Evolutionary conservation across 768 basidiomycete species (phyloP).

Genomic region (Boletellus emodensis): DNA sequence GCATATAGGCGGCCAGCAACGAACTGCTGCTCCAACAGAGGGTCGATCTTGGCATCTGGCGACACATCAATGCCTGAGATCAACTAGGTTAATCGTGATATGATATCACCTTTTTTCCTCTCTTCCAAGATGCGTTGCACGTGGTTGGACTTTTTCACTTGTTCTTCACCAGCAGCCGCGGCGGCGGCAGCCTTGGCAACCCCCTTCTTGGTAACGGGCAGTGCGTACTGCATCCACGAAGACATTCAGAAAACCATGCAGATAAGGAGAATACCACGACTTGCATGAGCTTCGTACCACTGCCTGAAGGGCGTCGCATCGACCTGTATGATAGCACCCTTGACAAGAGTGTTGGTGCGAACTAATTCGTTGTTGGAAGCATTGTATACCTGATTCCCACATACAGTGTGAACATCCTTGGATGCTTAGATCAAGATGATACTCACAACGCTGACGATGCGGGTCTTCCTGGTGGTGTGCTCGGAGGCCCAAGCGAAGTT

Average conservation of each 20-base stretch:
- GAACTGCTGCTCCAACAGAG: constrained; percentile 85
- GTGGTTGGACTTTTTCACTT: constrained; percentile 86
- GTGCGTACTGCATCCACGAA: constrained; percentile 67
- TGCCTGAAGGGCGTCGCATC: constrained; percentile 99
- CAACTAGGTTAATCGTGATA: constrained; percentile 2
- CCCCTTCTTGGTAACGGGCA: constrained; percentile 89
- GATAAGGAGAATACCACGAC: constrained; percentile 31
- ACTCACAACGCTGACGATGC: constrained; percentile 93
- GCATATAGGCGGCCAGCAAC: constrained; percentile 95
- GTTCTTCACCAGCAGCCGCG: constrained; percentile 43
- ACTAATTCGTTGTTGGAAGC: constrained; percentile 99
- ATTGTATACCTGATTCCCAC: constrained; percentile 78
- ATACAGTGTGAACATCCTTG: constrained; percentile 3
- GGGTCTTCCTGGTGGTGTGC: constrained; percentile 90
- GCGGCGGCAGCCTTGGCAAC: constrained; percentile 47
- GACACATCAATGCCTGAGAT: constrained; percentile 12
- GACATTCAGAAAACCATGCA: constrained; percentile 1
- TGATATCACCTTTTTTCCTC: constrained; percentile 77
- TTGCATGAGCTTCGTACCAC: constrained; percentile 97
- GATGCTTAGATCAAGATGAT: background rate
- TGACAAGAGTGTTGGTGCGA: constrained; percentile 98
- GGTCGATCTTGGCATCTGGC: constrained; percentile 86
- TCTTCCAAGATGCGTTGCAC: constrained; percentile 82
- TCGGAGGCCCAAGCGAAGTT: constrained; percentile 99
- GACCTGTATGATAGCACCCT: constrained; percentile 92